These are phyloP conservation scores for Extremus antarcticus DNA, from an alignment of 495 filamentous ascomycete species.

Conservation along the genomic window DNA sequence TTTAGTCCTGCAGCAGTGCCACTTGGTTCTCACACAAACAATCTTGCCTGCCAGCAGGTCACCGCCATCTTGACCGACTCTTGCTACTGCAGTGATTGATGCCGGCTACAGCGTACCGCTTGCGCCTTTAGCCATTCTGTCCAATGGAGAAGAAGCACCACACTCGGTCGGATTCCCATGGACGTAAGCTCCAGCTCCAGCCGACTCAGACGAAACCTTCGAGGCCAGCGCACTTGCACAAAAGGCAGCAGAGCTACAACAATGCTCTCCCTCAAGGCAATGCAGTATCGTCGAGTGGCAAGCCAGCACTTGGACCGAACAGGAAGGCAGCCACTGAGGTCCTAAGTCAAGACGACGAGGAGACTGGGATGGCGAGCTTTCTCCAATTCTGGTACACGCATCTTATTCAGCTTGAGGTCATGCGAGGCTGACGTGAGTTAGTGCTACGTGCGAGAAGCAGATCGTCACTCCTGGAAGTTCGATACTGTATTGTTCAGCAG, in stretches of 20 bases:
- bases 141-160: conserved; percentile 11
- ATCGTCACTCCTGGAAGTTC: conserved; percentile 53
- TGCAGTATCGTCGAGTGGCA: background rate
- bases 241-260: conserved; percentile 4
- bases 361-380: conserved; percentile 43
- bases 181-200: conserved; percentile 3
- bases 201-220: conserved; percentile 9
- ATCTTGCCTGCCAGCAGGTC: background rate
- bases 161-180: background rate
- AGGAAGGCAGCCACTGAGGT: background rate
- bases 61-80: background rate
- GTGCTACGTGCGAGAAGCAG: conserved; percentile 56
- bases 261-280: background rate
- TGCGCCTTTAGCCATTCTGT: background rate
- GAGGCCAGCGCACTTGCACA: background rate
- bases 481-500: conserved; percentile 39
- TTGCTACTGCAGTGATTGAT: background rate
- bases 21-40: background rate
- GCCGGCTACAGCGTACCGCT: background rate
- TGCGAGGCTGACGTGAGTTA: no score
- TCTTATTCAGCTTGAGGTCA: no score
- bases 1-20: background rate
- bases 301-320: background rate
- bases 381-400: conserved; percentile 63
- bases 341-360: conserved; percentile 27